Percentiles rank a stretch among this genome's conserved stretches.
These are phyloP conservation scores for Irpex sp. DNA, from an alignment of 1,284 basidiomycete species.

Conservation along the genomic window DNA sequence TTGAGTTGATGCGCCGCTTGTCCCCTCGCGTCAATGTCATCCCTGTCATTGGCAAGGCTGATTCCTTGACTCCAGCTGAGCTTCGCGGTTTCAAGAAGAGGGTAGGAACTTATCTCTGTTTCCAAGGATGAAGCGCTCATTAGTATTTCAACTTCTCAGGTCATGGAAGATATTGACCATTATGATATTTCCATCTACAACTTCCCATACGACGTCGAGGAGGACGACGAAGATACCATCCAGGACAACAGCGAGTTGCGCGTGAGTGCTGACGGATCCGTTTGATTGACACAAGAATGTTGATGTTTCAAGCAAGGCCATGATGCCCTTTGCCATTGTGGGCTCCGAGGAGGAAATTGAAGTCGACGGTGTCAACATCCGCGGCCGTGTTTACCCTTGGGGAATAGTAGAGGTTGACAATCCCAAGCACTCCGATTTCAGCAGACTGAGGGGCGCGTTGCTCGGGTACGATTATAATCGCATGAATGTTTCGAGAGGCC, in stretches of 20 bases:
- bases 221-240: constrained; percentile 99
- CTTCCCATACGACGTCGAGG: constrained; percentile 99
- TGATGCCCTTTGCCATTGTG: constrained; percentile 96
- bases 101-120: constrained; percentile 41
- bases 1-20: constrained; percentile 95
- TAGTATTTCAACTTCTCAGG: constrained; percentile 40
- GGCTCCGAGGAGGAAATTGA: constrained; percentile 97
- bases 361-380: constrained; percentile 86
- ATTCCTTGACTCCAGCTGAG: constrained; percentile 90
- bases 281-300: neutral
- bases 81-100: constrained; percentile 96
- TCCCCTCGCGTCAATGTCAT: constrained; percentile 99
- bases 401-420: constrained; percentile 99
- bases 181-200: constrained; percentile 99
- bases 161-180: constrained; percentile 99
- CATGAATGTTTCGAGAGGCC: neutral
- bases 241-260: constrained; percentile 95
- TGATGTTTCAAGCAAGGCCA: constrained; percentile 42
- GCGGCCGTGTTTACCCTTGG: constrained; percentile 96
- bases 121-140: constrained; percentile 1
- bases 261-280: constrained; percentile 36
- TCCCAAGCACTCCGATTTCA: constrained; percentile 97
- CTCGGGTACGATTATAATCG: constrained; percentile 54
- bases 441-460: constrained; percentile 85
- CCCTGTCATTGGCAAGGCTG: constrained; percentile 97